A percentile compares a stretch with the other conserved stretches of the same genome.
These are phyloP conservation scores for Agaricus blazei DNA, from an alignment of 768 basidiomycete genomes.

Conservation along the genomic window DNA sequence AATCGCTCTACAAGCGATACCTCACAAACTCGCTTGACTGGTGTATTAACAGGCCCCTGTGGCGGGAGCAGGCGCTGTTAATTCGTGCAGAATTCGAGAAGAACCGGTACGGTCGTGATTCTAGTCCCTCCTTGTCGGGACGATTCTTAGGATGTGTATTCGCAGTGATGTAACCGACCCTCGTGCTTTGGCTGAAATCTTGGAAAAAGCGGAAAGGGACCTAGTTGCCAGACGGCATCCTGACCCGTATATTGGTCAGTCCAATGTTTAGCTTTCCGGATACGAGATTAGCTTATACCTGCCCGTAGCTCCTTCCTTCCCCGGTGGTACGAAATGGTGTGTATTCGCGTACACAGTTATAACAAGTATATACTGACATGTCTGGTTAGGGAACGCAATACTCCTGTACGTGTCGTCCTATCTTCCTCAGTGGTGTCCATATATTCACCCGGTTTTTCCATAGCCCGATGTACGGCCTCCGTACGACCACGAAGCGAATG, in stretches of 20 bases:
- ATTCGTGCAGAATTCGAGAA: conserved; percentile 91
- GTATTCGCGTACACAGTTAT: conserved; percentile 21
- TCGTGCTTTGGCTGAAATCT: conserved; percentile 67
- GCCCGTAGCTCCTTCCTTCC: conserved; percentile 65
- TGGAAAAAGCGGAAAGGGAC: conserved; percentile 75
- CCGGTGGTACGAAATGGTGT: conserved; percentile 95
- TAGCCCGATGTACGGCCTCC: conserved; percentile 61
- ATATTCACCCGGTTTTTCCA: conserved; percentile 10
- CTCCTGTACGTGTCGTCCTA: conserved; percentile 52
- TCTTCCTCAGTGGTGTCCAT: not conserved
- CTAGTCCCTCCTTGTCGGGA: not conserved
- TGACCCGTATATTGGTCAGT: conserved; percentile 89
- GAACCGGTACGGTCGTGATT: conserved; percentile 61
- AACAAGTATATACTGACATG: conserved; percentile 2
- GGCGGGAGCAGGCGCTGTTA: conserved; percentile 79
- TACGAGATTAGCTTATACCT: not conserved
- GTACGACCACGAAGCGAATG: conserved; percentile 54
- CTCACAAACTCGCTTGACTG: conserved; percentile 88
- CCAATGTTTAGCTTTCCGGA: not conserved
- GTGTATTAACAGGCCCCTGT: conserved; percentile 80
- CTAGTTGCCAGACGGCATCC: conserved; percentile 71
- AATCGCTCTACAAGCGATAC: conserved; percentile 85
- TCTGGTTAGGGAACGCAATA: conserved; percentile 66
- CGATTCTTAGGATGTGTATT: not conserved
- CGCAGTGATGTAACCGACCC: conserved; percentile 80